Evolutionary conservation across 2,329 filamentous ascomycete species (phyloP).

Genomic region (Fusarium coicis): DNA sequence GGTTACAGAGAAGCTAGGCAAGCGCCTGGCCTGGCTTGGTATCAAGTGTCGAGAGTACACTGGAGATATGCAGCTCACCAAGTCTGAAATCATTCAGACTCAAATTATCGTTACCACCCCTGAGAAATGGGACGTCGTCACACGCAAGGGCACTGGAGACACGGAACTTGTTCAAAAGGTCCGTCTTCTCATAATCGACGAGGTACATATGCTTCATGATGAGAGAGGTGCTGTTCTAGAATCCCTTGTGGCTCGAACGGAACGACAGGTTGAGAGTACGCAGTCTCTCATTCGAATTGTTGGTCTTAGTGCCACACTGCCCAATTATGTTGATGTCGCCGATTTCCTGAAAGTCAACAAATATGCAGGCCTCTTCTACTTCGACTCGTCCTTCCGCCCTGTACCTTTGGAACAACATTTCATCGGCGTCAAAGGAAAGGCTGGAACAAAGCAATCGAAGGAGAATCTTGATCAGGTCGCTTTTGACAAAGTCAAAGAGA

Average conservation of each 20-base stretch:
- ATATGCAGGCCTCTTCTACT: constrained; percentile 93
- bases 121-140: constrained; percentile 99
- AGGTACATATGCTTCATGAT: constrained; percentile 99
- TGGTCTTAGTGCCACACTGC: constrained; percentile 92
- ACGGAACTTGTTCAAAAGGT: constrained; percentile 98
- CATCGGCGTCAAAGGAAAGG: constrained; percentile 92
- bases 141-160: constrained; percentile 94
- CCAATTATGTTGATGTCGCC: constrained; percentile 96
- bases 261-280: constrained; percentile 96
- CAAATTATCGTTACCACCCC: constrained; percentile 99
- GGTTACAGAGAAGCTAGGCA: constrained; percentile 93
- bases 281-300: constrained; percentile 97
- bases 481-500: constrained; percentile 94
- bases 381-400: constrained; percentile 93
- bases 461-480: constrained; percentile 89
- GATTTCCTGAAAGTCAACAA: constrained; percentile 98
- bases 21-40: constrained; percentile 91
- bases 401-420: constrained; percentile 98
- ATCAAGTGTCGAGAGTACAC: constrained; percentile 93
- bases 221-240: constrained; percentile 96
- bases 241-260: constrained; percentile 92
- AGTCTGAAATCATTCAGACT: constrained; percentile 92
- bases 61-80: constrained; percentile 98
- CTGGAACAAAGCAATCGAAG: constrained; percentile 80
- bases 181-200: constrained; percentile 93